phyloP scores from a whole-genome alignment of 2,329 filamentous ascomycete species.

The Fusarium napiforme region DNA sequence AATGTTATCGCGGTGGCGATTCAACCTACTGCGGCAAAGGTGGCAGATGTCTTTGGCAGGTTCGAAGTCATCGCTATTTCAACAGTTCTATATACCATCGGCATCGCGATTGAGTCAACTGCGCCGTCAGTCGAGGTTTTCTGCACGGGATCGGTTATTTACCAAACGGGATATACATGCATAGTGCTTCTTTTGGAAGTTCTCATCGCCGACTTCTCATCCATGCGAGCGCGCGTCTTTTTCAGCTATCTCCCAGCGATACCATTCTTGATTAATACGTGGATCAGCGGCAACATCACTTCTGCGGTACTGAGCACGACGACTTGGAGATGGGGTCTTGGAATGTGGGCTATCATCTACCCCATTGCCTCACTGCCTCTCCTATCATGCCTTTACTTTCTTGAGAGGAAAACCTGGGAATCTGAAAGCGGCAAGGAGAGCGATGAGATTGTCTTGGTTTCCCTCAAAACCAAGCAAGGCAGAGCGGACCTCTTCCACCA shows the following conservation, averaged over 20 bases:
- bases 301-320: slow-evolving; percentile 59
- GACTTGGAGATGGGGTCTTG: slow-evolving; percentile 71
- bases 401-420: slow-evolving; percentile 44
- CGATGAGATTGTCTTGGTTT: neutral
- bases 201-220: slow-evolving; percentile 69
- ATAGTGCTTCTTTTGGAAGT: slow-evolving; percentile 69
- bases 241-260: slow-evolving; percentile 71
- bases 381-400: slow-evolving; percentile 54
- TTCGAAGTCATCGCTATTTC: slow-evolving; percentile 67
- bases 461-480: slow-evolving; percentile 45
- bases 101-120: slow-evolving; percentile 65
- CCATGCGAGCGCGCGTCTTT: slow-evolving; percentile 67
- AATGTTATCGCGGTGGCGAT: slow-evolving; percentile 69
- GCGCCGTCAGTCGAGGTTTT: slow-evolving; percentile 61
- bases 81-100: slow-evolving; percentile 65
- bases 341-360: slow-evolving; percentile 73
- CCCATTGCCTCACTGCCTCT: slow-evolving; percentile 66
- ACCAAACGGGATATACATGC: slow-evolving; percentile 68
- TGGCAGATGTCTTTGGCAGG: slow-evolving; percentile 72
- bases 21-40: slow-evolving; percentile 68
- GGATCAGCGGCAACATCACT: slow-evolving; percentile 69
- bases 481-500: slow-evolving; percentile 63
- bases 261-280: slow-evolving; percentile 71
- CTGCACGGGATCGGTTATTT: slow-evolving; percentile 64
- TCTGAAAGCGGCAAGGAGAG: slow-evolving; percentile 12